A percentile compares a stretch with the other conserved stretches of the same genome.
phyloP scores from a whole-genome alignment of 768 basidiomycete genomes.

The Rhizopogon roseolus region DNA sequence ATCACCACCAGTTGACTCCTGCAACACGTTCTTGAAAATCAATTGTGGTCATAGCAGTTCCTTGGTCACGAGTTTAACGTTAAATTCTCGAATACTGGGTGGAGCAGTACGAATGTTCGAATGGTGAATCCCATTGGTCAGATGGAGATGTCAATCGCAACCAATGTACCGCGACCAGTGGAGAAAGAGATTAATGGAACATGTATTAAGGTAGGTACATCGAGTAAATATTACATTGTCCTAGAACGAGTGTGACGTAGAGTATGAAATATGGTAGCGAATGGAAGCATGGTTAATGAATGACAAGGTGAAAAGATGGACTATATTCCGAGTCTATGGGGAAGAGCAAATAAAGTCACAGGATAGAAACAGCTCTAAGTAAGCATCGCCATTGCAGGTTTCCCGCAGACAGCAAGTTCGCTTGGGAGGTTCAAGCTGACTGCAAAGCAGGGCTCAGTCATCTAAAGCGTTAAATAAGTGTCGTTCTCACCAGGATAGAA shows the following conservation, averaged over 20 bases:
- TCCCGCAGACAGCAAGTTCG: constrained; percentile 11
- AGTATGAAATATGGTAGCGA: neutral
- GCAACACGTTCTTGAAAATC: too few relatives aligned
- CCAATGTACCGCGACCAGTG: too few relatives aligned
- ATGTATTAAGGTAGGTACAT: neutral
- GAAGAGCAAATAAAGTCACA: neutral
- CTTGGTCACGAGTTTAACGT: too few relatives aligned
- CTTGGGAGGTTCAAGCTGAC: constrained; percentile 12
- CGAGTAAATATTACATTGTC: neutral
- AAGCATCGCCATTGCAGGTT: neutral
- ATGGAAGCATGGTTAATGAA: neutral
- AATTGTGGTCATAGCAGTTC: too few relatives aligned
- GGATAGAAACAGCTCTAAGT: neutral
- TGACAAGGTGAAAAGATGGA: neutral
- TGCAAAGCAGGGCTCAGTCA: neutral
- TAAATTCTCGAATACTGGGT: too few relatives aligned
- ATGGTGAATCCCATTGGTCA: too few relatives aligned
- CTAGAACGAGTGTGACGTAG: neutral
- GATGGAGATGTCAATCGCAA: too few relatives aligned
- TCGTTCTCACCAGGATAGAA: constrained; percentile 38
- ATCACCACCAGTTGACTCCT: too few relatives aligned
- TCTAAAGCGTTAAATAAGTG: neutral
- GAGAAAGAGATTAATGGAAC: too few relatives aligned
- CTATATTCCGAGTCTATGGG: too few relatives aligned
- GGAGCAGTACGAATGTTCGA: too few relatives aligned